Evolutionary conservation across 441 rosid genomes (phyloP), one percentile per base, ranked within the genome.

Genomic region (Theobroma grandiflorum): DNA sequence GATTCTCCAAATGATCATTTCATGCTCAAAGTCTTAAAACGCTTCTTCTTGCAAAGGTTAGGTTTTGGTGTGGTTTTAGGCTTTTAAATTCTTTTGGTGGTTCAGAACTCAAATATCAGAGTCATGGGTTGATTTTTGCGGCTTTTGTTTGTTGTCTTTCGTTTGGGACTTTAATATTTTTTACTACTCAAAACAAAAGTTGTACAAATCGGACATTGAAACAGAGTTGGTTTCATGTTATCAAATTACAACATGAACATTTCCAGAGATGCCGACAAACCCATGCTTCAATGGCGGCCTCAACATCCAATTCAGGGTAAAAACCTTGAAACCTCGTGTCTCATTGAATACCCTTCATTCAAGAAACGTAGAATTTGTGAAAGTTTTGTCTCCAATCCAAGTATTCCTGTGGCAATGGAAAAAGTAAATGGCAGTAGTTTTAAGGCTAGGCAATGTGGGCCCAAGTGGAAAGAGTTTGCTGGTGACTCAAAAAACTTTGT

Each of bases 401-500:
- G 20, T 20, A 33, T 78, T 52, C 75, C 55, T 71, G 9, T 20
- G 20, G 61, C 50, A 63, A 22, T 38, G 22, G 72, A 33, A 62
- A 57, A 59, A 57, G 69, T 9, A 52, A n/a, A n/a, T n/a, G n/a
- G n/a, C n/a, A n/a, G 43, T 43, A 62, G 63, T 37, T 64, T 62
- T 79, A 75, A 72, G 78, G 69, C 74, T 67, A 47, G 55, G 33
- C 40, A 55, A 11, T 78, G 84, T 31, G 80, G 70, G 59, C 47
- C 42, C 55, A 45, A 65, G 4, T 80, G 80, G 52, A 67, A 0
- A 38, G 47, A 12, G 4, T 80, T 40, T 66, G 72, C 79, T 52
- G 22, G 22, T 35, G 76, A 47, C 16, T 6, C 22, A 9, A 49
- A 73, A 18, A 3, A 26, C 8, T 61, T 5, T 76, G 68, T n/a